A percentile compares a stretch with the other conserved stretches of the same genome.
These are phyloP conservation scores for Picochlorum sp. DNA, from an alignment of 139 green algal species.

Conservation along the genomic window DNA sequence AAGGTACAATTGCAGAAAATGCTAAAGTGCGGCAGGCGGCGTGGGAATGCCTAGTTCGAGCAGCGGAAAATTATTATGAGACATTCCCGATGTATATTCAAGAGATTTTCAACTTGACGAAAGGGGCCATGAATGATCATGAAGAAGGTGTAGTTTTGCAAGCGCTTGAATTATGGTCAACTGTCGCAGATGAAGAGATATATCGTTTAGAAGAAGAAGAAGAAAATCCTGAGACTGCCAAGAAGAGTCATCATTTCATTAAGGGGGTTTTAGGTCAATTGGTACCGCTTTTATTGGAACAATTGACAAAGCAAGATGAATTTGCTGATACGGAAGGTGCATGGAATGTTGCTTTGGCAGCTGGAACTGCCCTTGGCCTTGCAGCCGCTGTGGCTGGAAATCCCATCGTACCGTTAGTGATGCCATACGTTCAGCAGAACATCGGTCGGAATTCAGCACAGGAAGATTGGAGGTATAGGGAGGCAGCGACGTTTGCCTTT, in stretches of 20 bases:
- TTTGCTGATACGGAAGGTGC: slow-evolving; percentile 70
- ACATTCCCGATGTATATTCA: slow-evolving; percentile 88
- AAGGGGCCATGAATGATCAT: slow-evolving; percentile 61
- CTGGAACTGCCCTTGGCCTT: slow-evolving; percentile 80
- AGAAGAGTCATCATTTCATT: slow-evolving; percentile 68
- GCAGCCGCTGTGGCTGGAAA: slow-evolving; percentile 57
- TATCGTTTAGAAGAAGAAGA: slow-evolving; percentile 29
- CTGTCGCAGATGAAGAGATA: slow-evolving; percentile 70
- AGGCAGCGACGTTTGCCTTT: slow-evolving; percentile 94
- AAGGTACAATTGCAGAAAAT: slow-evolving; percentile 54
- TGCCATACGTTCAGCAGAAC: slow-evolving; percentile 74
- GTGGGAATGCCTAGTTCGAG: slow-evolving; percentile 89
- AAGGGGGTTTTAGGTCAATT: slow-evolving; percentile 64
- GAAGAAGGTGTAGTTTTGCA: slow-evolving; percentile 83
- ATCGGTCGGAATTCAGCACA: slow-evolving; percentile 53
- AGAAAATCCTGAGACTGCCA: slow-evolving; percentile 8
- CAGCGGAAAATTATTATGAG: slow-evolving; percentile 83
- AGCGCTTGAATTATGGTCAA: slow-evolving; percentile 95
- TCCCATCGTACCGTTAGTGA: slow-evolving; percentile 72
- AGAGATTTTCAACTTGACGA: slow-evolving; percentile 87
- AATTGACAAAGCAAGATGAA: slow-evolving; percentile 96
- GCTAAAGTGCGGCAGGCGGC: slow-evolving; percentile 59
- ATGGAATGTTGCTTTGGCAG: slow-evolving; percentile 89
- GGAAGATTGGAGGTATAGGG: slow-evolving; percentile 81
- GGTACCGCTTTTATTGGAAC: slow-evolving; percentile 85